Percentiles rank a stretch among this genome's conserved stretches.
phyloP scores from a whole-genome alignment of 73 alveolate genomes.

The Stentor coeruleus region DNA sequence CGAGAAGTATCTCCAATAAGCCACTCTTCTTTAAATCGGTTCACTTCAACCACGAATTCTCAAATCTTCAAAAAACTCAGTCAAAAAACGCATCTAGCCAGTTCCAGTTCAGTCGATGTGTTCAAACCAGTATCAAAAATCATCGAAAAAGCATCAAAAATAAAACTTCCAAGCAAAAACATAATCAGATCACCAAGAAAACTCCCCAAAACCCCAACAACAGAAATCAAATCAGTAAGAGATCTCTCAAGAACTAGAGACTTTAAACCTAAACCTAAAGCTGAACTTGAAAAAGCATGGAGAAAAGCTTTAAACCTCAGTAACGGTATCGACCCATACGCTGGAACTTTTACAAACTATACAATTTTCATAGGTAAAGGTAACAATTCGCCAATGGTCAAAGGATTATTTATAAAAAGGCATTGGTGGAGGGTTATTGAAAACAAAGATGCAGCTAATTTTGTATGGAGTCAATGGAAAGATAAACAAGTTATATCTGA shows the following conservation, averaged over 20 bases:
- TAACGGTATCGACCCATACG: background rate
- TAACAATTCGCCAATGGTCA: background rate
- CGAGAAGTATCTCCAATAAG: no score
- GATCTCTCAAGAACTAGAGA: background rate
- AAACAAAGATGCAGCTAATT: background rate
- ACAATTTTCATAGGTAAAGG: background rate
- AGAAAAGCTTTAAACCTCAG: background rate
- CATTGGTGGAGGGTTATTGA: background rate
- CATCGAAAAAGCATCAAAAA: no score
- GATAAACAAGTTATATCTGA: background rate
- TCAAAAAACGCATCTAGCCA: no score
- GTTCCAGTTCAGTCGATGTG: no score
- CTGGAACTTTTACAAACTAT: background rate
- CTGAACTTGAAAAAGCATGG: background rate
- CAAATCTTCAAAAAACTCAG: no score
- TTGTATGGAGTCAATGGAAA: slow-evolving; percentile 7
- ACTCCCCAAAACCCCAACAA: no score
- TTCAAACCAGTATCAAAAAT: no score
- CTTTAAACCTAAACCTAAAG: background rate
- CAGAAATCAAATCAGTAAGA: no score
- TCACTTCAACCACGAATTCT: no score
- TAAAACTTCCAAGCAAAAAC: no score
- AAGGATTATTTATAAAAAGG: background rate
- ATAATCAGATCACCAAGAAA: no score
- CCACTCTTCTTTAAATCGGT: no score